Conservation (phyloP, 805 yeast genomes). For the Saccharomyces jurei region DNA sequence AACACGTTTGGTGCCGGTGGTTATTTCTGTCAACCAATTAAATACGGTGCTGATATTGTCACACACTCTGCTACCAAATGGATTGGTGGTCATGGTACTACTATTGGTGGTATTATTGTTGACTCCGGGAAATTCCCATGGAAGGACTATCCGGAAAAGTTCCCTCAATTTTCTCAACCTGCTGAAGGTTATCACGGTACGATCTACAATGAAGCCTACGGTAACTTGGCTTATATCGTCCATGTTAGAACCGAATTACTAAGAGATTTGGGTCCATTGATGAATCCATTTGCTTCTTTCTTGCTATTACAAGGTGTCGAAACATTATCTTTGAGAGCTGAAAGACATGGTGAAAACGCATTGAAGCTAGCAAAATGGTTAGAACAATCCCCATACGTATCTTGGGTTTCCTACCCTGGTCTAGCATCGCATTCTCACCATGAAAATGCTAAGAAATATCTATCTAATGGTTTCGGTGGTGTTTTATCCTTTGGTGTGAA, state of each 20-base stretch:
- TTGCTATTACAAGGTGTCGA: constrained; percentile 85
- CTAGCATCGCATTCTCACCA: constrained; percentile 70
- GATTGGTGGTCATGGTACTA: constrained; percentile 96
- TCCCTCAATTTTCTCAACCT: constrained; percentile 86
- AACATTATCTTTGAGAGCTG: constrained; percentile 87
- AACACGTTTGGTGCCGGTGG: constrained; percentile 98
- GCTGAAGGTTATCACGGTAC: constrained; percentile 92
- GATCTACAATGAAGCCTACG: constrained; percentile 72
- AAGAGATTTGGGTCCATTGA: constrained; percentile 86
- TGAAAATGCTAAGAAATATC: constrained; percentile 74
- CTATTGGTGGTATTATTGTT: constrained; percentile 84
- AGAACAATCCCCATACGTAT: constrained; percentile 63
- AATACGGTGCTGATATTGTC: constrained; percentile 85
- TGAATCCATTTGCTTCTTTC: constrained; percentile 85
- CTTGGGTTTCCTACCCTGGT: constrained; percentile 92
- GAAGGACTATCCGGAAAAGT: constrained; percentile 74
- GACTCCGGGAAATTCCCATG: constrained; percentile 93
- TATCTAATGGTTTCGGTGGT: constrained; percentile 76
- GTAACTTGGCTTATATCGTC: constrained; percentile 68
- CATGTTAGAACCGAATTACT: constrained; percentile 76
- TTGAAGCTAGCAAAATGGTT: constrained; percentile 70
- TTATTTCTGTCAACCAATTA: constrained; percentile 71
- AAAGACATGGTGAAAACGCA: constrained; percentile 83
- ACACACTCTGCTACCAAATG: constrained; percentile 95
- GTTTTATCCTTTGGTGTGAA: constrained; percentile 86